A percentile compares a stretch with the other conserved stretches of the same genome.
phyloP scores from a whole-genome alignment of 2,329 filamentous ascomycete species.

The Zymoseptoria ardabiliae region DNA sequence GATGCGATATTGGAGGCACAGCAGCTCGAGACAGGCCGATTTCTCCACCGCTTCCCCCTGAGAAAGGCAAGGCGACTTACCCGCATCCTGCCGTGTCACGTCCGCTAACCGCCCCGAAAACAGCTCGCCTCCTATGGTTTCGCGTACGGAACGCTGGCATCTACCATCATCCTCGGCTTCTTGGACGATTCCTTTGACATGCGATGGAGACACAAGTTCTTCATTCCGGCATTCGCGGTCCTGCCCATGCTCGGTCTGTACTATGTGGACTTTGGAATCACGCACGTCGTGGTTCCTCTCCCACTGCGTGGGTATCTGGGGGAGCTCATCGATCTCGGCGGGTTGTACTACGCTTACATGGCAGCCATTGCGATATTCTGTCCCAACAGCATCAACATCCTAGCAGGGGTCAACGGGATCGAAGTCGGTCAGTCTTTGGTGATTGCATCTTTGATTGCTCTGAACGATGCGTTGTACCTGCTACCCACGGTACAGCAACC shows the following conservation, averaged over 20 bases:
- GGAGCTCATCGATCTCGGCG: slow-evolving; percentile 70
- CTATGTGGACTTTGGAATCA: slow-evolving; percentile 97
- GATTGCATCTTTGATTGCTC: slow-evolving; percentile 71
- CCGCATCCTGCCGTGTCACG: slow-evolving; percentile 42
- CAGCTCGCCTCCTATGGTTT: slow-evolving; percentile 92
- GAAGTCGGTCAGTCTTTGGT: slow-evolving; percentile 92
- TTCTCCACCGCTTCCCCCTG: slow-evolving; percentile 87
- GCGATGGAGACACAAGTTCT: slow-evolving; percentile 96
- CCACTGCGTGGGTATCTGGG: slow-evolving; percentile 79
- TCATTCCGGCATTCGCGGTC: slow-evolving; percentile 89
- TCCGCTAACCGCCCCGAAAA: slow-evolving; percentile 11
- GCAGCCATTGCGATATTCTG: slow-evolving; percentile 93
- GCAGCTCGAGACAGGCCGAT: slow-evolving; percentile 71
- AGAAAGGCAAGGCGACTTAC: slow-evolving; percentile 50
- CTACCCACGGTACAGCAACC: slow-evolving; percentile 58
- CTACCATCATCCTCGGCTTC: slow-evolving; percentile 82
- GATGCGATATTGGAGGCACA: slow-evolving; percentile 72
- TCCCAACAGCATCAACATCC: slow-evolving; percentile 97
- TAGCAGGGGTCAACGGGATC: slow-evolving; percentile 98
- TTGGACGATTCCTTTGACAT: slow-evolving; percentile 97
- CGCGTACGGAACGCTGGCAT: slow-evolving; percentile 85
- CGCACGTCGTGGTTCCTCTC: slow-evolving; percentile 83
- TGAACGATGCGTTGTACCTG: slow-evolving; percentile 87
- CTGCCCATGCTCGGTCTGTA: slow-evolving; percentile 94
- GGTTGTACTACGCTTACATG: slow-evolving; percentile 91